Base-by-base conservation (phyloP, 441 rosid species). In the Bruguiera hainesii region DNA sequence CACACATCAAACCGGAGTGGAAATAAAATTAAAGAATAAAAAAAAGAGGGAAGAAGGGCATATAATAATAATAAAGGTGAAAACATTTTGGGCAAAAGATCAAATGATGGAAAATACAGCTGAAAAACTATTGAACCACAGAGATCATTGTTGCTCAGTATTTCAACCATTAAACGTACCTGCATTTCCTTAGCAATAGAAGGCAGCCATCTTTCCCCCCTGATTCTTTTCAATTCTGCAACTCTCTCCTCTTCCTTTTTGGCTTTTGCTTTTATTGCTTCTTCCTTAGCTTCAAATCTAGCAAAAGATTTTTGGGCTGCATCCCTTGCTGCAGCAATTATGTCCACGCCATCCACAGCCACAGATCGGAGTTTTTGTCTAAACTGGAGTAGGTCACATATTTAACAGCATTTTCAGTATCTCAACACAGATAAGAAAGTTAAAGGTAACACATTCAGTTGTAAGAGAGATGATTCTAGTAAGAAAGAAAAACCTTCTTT, bases 141-240 rank as follows among this genome's bases (percentile, higher is more conserved):
- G 33, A 62, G 5, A 46, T 46, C 28, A 48, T 28, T 19, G 20
- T 18, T 9, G 20, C 29, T 11, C 56, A 39, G 37, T 28, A 30
- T 66, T 59, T 53, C 56, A 63, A 60, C 70, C 69, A 65, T 48
- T 67, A 61, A 23, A 52, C 52, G 48, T 60, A 83, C 82, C 83
- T 77, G 79, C 93, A 86, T 78, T 50, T 79, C 81, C 68, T 68
- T 67, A 53, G 88, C 88, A 68, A 89, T 77, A 23, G 91, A 82
- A 74, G 90, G 95, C 25, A 89, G 84, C 98, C 98, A 94, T 75
- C 82, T 84, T 72, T 91, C 92, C 61, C 96, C 97, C 71, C 97
- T 78, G 13, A 78, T 62, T 72, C 69, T 82, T 80, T 86, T 91
- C 74, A 88, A 73, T 64, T 86, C 89, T 2, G 88, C 84, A 55